Percentiles rank a stretch among this genome's conserved stretches.
Conservation (phyloP, 768 basidiomycete species). For the Suillus tomentosus region DNA sequence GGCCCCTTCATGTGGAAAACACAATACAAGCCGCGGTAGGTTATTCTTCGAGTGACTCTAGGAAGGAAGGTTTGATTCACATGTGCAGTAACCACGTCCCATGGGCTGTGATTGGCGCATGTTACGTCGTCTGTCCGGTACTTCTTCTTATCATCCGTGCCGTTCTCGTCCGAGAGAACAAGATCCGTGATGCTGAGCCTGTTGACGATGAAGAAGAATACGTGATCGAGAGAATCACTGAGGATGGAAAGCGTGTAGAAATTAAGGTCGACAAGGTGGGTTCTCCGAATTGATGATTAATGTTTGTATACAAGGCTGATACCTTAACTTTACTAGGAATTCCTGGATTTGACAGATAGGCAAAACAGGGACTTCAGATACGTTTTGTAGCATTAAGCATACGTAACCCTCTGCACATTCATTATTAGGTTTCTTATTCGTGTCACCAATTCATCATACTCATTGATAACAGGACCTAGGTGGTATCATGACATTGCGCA, state of each 20-base stretch:
- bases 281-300: background rate
- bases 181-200: constrained; percentile 50
- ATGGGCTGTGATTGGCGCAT: constrained; percentile 69
- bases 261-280: constrained; percentile 63
- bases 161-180: constrained; percentile 39
- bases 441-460: background rate
- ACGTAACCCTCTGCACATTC: background rate
- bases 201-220: constrained; percentile 58
- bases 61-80: background rate
- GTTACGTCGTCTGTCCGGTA: constrained; percentile 53
- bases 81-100: constrained; percentile 58
- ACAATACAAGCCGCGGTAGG: constrained; percentile 58
- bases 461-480: background rate
- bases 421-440: background rate
- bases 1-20: constrained; percentile 76
- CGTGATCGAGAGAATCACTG: constrained; percentile 48
- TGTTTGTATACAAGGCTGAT: background rate
- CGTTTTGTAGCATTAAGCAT: constrained; percentile 46
- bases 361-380: constrained; percentile 77
- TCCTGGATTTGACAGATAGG: constrained; percentile 70
- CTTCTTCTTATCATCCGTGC: constrained; percentile 41
- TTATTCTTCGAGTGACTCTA: background rate
- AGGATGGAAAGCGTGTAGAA: constrained; percentile 52
- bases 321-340: constrained; percentile 46
- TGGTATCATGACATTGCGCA: background rate